Evolutionary conservation across 306 rosid genomes (phyloP).

Genomic region (Cucurbita maxima): DNA sequence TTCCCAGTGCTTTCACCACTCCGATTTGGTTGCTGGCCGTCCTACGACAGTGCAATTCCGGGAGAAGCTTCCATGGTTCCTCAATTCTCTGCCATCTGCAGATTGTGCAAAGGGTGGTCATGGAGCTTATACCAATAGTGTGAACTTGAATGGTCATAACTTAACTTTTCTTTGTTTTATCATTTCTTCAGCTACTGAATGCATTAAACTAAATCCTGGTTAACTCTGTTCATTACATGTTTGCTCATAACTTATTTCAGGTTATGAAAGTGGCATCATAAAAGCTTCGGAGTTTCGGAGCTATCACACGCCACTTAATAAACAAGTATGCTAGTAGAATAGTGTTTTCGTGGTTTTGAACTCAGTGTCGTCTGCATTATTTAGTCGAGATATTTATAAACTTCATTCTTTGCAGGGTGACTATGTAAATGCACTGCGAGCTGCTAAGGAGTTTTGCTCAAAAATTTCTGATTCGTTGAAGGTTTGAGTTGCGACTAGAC

Average conservation of each 20-base stretch:
- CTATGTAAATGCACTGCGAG: conserved; percentile 67
- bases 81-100: conserved; percentile 87
- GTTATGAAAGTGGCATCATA: conserved; percentile 60
- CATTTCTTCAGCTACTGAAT: not conserved
- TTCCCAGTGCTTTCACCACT: conserved; percentile 84
- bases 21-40: conserved; percentile 77
- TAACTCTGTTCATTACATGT: not conserved
- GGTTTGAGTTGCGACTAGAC: conserved; percentile 27
- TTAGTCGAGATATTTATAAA: conserved; percentile 1
- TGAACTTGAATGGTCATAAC: conserved; percentile 66
- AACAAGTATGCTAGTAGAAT: conserved; percentile 43
- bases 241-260: conserved; percentile 30
- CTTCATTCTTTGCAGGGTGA: conserved; percentile 49
- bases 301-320: conserved; percentile 83
- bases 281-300: conserved; percentile 91
- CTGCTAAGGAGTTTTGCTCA: conserved; percentile 75
- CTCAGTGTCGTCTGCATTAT: not conserved
- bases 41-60: conserved; percentile 79
- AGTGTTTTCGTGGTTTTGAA: not conserved
- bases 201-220: not conserved
- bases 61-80: conserved; percentile 99
- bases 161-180: conserved; percentile 6
- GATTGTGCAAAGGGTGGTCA: conserved; percentile 99
- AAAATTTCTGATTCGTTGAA: conserved; percentile 56
- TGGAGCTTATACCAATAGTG: conserved; percentile 95